phyloP scores from a whole-genome alignment of 2,329 filamentous ascomycete genomes.

The Aspergillus clavatus region DNA sequence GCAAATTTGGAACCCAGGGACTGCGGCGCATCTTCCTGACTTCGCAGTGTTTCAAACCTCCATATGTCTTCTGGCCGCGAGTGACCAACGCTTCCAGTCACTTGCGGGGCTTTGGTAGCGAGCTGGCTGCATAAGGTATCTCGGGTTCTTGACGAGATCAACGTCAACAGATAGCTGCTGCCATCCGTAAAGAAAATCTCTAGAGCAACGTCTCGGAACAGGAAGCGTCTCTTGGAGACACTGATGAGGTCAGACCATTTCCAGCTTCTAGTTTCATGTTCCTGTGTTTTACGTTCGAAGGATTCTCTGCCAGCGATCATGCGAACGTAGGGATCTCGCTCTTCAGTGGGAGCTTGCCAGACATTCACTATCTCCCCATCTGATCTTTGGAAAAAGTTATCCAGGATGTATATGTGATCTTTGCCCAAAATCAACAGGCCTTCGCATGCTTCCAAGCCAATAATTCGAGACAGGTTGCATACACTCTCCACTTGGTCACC shows the following conservation, averaged over 20 bases:
- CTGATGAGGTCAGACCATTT: conserved; percentile 92
- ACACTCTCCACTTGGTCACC: conserved; percentile 90
- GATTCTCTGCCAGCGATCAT: conserved; percentile 79
- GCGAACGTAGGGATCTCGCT: conserved; percentile 90
- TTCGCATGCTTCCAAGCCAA: conserved; percentile 89
- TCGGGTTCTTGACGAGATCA: conserved; percentile 66
- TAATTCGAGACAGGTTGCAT: conserved; percentile 90
- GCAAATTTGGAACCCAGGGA: conserved; percentile 82
- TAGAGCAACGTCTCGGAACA: conserved; percentile 93
- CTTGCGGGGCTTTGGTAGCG: conserved; percentile 72
- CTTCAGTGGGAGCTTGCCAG: conserved; percentile 85
- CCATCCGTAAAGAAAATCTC: conserved; percentile 97
- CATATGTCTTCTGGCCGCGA: conserved; percentile 82
- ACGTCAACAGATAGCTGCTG: conserved; percentile 86
- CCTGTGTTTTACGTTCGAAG: conserved; percentile 53
- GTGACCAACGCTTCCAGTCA: conserved; percentile 62
- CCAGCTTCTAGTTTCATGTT: conserved; percentile 86
- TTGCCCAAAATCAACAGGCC: conserved; percentile 91
- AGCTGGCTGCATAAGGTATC: conserved; percentile 79
- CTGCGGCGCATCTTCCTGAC: conserved; percentile 58
- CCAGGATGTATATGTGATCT: conserved; percentile 86
- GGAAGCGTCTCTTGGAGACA: conserved; percentile 88
- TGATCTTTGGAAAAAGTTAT: conserved; percentile 90
- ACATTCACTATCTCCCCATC: conserved; percentile 97
- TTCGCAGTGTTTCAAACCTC: conserved; percentile 80